Base-by-base conservation (phyloP, 768 basidiomycete species). In the Phaeotremella skinneri region DNA sequence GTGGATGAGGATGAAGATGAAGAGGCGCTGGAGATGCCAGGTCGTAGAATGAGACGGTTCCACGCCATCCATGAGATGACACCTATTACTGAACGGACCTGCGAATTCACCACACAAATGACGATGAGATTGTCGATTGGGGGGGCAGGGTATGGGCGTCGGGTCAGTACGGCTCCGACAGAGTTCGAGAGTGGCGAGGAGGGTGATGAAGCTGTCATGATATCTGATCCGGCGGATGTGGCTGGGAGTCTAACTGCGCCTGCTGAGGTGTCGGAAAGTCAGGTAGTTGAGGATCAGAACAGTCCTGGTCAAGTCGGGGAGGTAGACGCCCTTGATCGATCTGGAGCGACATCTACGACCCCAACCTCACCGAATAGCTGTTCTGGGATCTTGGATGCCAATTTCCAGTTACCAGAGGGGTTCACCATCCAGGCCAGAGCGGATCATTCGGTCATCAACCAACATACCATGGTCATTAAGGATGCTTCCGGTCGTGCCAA, bases 71-170 rank as follows among this genome's bases (percentile, higher is more conserved):
- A 65, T 26, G 52, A 56, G 56, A 92, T 99, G 91, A 98, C 94
- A 7, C 94, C 96, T 2, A 97, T 98, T 76, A 90, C 90, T 13
- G 96, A 99, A 77, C 82, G 93, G 41, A 98, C 96, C 9, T 84
- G 84, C 68, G 96, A 98, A 76, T 93, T 81, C 73, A 83, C 88
- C 2, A 81, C 81, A 30, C 87, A 85, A 66, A 87, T 84, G 16
- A 70, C 68, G 1, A 74, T 77, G 37, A 73, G 78, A 6, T 73
- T 73, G 1, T 73, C 72, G 17, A 64, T 56, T 7, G 58, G 61
- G 25, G 39, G 53, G 16, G 53, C 55, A 62, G 25, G 66, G 70
- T 83, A 21, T 83, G 82, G 17, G 82, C 80, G 32, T 86, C 72
- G 74, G 58, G 77, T 49, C 60, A 58, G 52, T 49, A 39, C 41